Evolutionary conservation across 2,329 filamentous ascomycete genomes (phyloP).

Genomic region (Fusarium decemcellulare): DNA sequence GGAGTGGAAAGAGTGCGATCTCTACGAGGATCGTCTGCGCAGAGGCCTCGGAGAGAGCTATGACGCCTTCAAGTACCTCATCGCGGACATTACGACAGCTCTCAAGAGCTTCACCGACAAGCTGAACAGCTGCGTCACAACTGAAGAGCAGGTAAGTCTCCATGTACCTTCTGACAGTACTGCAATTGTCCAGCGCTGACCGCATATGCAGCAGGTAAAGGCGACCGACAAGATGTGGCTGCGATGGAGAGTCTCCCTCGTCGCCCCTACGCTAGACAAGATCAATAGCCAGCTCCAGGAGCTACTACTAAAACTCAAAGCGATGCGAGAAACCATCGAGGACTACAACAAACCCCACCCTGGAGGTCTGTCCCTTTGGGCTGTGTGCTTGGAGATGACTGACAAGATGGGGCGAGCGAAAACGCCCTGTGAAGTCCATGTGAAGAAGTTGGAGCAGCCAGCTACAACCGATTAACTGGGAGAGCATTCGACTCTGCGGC

Average conservation of each 20-base stretch:
- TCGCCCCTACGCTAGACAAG: neutral
- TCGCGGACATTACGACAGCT: neutral
- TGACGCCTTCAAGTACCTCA: neutral
- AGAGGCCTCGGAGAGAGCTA: conserved; percentile 5
- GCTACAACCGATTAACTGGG: too few species aligned
- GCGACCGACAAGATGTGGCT: neutral
- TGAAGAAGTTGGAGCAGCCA: too few species aligned
- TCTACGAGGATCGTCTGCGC: neutral
- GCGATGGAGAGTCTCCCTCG: neutral
- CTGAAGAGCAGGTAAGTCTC: neutral
- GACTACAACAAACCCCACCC: neutral
- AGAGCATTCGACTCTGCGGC: too few species aligned
- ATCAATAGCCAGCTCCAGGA: conserved; percentile 2
- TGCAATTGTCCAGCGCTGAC: neutral
- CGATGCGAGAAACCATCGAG: conserved; percentile 9
- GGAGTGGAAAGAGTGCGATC: neutral
- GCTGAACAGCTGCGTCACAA: neutral
- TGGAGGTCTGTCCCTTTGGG: neutral
- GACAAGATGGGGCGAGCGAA: too few species aligned
- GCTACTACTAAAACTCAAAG: conserved; percentile 1
- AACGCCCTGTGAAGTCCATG: too few species aligned
- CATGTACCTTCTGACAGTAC: neutral
- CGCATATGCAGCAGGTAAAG: neutral
- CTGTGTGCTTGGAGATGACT: too few species aligned
- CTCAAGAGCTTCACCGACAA: conserved; percentile 1